Percentiles rank a stretch among this genome's conserved stretches.
phyloP scores from a whole-genome alignment of 1,284 basidiomycete genomes.

The Sphagnurus paluster region DNA sequence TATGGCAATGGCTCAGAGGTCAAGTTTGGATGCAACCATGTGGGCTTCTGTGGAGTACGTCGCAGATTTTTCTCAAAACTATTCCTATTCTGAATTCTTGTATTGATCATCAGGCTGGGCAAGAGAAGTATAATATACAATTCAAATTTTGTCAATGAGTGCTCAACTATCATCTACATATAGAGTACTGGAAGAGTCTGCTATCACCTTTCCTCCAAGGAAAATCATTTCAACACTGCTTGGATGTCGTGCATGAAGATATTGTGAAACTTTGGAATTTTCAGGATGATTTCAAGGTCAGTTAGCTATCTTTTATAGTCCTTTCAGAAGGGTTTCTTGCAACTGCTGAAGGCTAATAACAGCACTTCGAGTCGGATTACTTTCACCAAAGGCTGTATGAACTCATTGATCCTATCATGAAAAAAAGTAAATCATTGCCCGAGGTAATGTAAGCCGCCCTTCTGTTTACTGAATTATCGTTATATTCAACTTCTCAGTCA shows the following conservation, averaged over 20 bases:
- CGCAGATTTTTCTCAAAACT: no score
- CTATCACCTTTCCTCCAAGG: constrained; percentile 9
- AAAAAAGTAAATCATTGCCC: no score
- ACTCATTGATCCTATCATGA: no score
- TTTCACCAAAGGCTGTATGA: constrained; percentile 7
- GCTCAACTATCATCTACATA: not conserved
- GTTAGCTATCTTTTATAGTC: not conserved
- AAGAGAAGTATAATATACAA: constrained; percentile 13
- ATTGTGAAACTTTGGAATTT: constrained; percentile 28
- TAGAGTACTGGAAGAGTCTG: constrained; percentile 20
- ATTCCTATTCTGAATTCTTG: no score
- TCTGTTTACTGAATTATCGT: no score
- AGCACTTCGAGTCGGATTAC: constrained; percentile 21
- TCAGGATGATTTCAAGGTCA: constrained; percentile 22
- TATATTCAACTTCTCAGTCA: no score
- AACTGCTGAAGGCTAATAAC: no score
- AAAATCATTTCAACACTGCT: constrained; percentile 11
- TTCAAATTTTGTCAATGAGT: not conserved
- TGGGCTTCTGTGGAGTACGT: constrained; percentile 21
- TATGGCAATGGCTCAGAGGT: no score
- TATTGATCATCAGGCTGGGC: constrained; percentile 9
- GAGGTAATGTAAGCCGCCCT: no score
- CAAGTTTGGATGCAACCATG: no score
- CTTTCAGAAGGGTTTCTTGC: not conserved
- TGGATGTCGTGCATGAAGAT: constrained; percentile 13